phyloP scores from a whole-genome alignment of 228 moss, liverwort and hornwort species.

The Sphagnum magellanicum region DNA sequence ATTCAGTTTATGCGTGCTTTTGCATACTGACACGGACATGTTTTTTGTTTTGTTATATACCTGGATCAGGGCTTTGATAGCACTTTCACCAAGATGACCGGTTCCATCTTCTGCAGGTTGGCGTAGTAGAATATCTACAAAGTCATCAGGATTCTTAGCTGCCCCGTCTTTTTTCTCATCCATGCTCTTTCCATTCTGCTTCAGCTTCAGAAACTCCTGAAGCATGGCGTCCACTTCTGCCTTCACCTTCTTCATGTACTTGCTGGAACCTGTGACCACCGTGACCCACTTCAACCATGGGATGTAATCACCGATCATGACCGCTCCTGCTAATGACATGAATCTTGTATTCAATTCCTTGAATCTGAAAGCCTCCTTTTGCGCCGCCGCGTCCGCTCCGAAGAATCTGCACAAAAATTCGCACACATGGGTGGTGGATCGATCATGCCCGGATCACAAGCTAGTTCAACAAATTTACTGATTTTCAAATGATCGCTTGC shows the following conservation, averaged over 20 bases:
- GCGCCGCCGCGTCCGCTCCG: not conserved
- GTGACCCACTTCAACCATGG: slow-evolving; percentile 4
- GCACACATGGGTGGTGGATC: no score
- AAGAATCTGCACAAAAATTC: not conserved
- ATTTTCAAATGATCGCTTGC: no score
- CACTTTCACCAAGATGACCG: not conserved
- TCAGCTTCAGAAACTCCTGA: slow-evolving; percentile 32
- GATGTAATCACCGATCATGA: not conserved
- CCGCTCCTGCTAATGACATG: not conserved
- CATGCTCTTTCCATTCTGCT: slow-evolving; percentile 5
- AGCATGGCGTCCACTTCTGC: slow-evolving; percentile 5
- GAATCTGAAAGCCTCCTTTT: not conserved
- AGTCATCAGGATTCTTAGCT: not conserved
- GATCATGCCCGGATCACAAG: no score
- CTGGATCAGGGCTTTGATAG: not conserved
- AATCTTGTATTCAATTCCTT: not conserved
- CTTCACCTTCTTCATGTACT: slow-evolving; percentile 14
- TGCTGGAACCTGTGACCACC: slow-evolving; percentile 6
- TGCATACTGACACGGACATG: no score
- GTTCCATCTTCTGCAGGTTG: not conserved
- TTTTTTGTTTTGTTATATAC: not conserved
- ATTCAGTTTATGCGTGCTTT: no score
- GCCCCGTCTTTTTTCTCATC: no score
- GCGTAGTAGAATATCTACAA: slow-evolving; percentile 3
- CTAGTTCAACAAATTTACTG: no score